Evolutionary conservation across 2,329 filamentous ascomycete species (phyloP).

Genomic region (Talaromyces sp.): DNA sequence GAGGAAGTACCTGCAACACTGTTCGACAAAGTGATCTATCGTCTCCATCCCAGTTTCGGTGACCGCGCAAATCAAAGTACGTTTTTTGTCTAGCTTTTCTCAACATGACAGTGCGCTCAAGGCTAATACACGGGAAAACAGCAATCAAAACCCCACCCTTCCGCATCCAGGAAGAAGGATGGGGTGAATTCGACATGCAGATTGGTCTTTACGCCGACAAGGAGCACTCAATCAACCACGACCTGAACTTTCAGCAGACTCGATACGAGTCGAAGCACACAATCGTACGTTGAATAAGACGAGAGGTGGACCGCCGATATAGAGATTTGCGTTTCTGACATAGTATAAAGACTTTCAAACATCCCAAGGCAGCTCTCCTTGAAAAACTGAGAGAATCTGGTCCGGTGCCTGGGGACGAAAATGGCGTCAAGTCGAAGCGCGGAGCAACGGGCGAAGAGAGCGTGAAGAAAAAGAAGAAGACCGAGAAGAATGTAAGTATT

Average conservation of each 20-base stretch:
- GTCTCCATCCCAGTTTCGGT: constrained; percentile 89
- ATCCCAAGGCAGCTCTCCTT: constrained; percentile 83
- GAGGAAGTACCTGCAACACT: constrained; percentile 77
- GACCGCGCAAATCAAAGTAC: constrained; percentile 75
- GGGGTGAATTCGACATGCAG: constrained; percentile 96
- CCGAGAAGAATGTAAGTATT: constrained; percentile 54
- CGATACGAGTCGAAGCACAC: constrained; percentile 79
- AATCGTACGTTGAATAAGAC: constrained; percentile 53
- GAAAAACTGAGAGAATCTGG: constrained; percentile 78
- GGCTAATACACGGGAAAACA: constrained; percentile 35
- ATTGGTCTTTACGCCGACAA: constrained; percentile 85
- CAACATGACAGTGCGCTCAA: neutral
- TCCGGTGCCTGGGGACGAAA: constrained; percentile 70
- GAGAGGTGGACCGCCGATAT: neutral
- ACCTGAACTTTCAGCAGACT: constrained; percentile 82
- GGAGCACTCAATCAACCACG: constrained; percentile 77
- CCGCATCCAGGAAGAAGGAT: constrained; percentile 86
- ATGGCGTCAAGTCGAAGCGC: constrained; percentile 61
- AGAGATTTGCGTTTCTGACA: neutral
- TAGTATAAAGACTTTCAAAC: constrained; percentile 68
- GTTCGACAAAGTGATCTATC: constrained; percentile 91
- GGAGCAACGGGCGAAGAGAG: constrained; percentile 55
- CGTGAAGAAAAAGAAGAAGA: constrained; percentile 73
- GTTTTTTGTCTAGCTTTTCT: constrained; percentile 32
- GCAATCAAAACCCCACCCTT: constrained; percentile 83